These are phyloP conservation scores for Talaromyces amestolkiae DNA, from an alignment of 2,329 filamentous ascomycete genomes.

Conservation along the genomic window DNA sequence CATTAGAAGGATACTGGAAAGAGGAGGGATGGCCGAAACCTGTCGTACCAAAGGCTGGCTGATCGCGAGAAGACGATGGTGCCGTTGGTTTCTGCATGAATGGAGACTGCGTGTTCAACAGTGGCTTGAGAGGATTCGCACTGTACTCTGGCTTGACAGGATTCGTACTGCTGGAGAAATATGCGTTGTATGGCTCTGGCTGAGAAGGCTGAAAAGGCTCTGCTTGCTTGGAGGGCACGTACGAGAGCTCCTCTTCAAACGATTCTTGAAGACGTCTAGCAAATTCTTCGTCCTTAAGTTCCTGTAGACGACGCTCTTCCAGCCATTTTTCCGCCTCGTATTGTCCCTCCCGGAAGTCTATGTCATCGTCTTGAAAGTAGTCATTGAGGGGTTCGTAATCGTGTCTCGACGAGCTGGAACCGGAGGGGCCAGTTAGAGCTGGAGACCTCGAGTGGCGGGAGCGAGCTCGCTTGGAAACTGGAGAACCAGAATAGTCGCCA, in stretches of 20 bases:
- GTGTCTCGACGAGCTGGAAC: neutral
- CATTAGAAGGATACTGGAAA: conserved; percentile 8
- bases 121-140: neutral
- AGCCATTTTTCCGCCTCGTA: conserved; percentile 33
- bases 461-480: conserved; percentile 14
- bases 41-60: conserved; percentile 4
- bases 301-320: conserved; percentile 32
- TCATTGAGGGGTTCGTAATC: conserved; percentile 13
- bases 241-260: conserved; percentile 18
- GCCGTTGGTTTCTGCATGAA: neutral
- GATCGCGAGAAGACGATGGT: neutral
- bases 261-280: conserved; percentile 38
- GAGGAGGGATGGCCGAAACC: neutral
- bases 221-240: neutral
- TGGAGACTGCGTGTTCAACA: neutral
- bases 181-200: neutral
- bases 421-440: neutral
- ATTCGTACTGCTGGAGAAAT: neutral
- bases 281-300: conserved; percentile 38
- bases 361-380: conserved; percentile 27
- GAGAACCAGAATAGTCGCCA: conserved; percentile 1
- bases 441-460: neutral
- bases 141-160: neutral
- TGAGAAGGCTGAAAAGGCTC: neutral
- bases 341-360: conserved; percentile 30